These are phyloP conservation scores for Phytophthora colocasiae DNA, from an alignment of 352 stramenopile genomes.

Conservation along the genomic window DNA sequence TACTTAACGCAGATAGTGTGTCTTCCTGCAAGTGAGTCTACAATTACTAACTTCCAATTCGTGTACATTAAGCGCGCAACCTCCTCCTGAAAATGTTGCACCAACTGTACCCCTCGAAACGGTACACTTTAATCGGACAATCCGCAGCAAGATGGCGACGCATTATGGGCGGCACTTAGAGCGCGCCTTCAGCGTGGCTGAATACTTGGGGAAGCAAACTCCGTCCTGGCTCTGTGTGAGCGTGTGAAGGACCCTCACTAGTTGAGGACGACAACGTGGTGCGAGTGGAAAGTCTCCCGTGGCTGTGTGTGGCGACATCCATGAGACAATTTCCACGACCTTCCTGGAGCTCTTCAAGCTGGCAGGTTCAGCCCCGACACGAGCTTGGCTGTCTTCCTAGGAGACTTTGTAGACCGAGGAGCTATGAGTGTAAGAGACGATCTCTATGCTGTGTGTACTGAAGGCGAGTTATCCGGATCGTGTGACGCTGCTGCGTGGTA, in stretches of 20 bases:
- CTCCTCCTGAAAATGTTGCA: not conserved
- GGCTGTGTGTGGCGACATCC: slow-evolving; percentile 94
- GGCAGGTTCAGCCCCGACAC: slow-evolving; percentile 85
- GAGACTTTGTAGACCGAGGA: slow-evolving; percentile 97
- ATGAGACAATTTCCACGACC: slow-evolving; percentile 98
- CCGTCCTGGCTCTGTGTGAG: slow-evolving; percentile 68
- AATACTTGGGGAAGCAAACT: slow-evolving; percentile 58
- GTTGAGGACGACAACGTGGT: slow-evolving; percentile 89
- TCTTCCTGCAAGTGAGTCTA: too few species aligned
- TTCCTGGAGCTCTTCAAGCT: slow-evolving; percentile 95
- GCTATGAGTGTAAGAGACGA: slow-evolving; percentile 96
- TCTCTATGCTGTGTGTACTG: slow-evolving; percentile 92
- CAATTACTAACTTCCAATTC: slow-evolving; percentile 1
- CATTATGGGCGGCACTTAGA: slow-evolving; percentile 59
- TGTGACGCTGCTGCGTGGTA: slow-evolving; percentile 94
- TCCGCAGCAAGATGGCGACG: slow-evolving; percentile 25
- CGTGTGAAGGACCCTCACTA: slow-evolving; percentile 73
- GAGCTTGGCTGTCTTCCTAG: slow-evolving; percentile 96
- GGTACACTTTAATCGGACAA: slow-evolving; percentile 1
- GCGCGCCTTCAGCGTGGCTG: slow-evolving; percentile 66
- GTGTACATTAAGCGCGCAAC: slow-evolving; percentile 1
- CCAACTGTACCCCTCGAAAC: not conserved
- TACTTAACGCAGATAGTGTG: too few species aligned
- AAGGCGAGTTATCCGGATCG: slow-evolving; percentile 91
- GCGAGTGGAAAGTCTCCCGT: slow-evolving; percentile 75